Base-by-base conservation (phyloP, 345 rosid genomes). In the Psidium guajava region DNA sequence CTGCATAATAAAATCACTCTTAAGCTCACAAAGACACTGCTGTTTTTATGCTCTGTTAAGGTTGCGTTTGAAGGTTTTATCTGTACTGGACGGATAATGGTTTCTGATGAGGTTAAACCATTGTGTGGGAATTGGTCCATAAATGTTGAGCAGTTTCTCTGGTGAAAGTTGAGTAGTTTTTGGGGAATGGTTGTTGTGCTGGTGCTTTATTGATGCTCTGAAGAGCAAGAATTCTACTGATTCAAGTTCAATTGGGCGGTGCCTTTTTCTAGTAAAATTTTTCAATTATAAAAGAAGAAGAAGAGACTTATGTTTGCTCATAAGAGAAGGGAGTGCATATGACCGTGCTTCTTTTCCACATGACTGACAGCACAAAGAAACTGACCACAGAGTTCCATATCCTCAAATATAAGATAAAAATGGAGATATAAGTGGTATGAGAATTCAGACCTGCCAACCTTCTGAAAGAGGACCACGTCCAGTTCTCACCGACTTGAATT, bases 401-500 rank as follows among this genome's bases (percentile, higher is more conserved):
- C 47, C 47, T 69, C 14, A 0, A 36, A 69, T 69, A 69, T 69
- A 69, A 69, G 80, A 13, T 32, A 69, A 32, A 64, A 69, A 36
- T 69, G 83, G 83, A 51, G 83, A 82, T 82, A 53, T 82, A 27
- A 53, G 44, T 82, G 83, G 59, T 82, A 82, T 16, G 83, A 49
- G 59, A 61, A 85, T 53, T 50, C 91, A 69, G 53, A 94, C 96
- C 96, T 94, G 94, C 96, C 96, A 94, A 83, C 93, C 93, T 47
- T 90, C 89, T 82, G 86, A 83, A 74, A 94, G 94, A 8, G 94
- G 95, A 85, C 96, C 96, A 27, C 94, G 94, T n/a, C 89, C 91
- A 14, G 93, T 90, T 86, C 89, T 93, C 36, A 40, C 82, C 52
- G 95, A 94, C 86, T 90, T 92, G 88, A 93, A 93, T 36, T 88